Evolutionary conservation across 2,329 filamentous ascomycete species (phyloP).

Genomic region (Clonostachys solani): DNA sequence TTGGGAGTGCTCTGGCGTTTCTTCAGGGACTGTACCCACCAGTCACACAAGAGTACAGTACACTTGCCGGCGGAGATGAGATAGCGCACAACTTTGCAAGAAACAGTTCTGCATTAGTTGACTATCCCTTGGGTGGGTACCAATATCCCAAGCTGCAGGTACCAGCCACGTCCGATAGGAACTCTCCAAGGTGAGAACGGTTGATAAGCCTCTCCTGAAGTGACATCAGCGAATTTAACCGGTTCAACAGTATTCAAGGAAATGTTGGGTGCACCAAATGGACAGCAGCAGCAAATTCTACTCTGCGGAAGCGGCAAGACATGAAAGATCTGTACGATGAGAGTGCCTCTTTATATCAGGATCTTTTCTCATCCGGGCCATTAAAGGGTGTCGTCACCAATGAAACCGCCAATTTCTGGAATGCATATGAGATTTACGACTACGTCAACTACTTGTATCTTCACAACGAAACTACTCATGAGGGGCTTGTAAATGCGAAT

Average conservation of each 20-base stretch:
- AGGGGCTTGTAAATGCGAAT: conserved; percentile 26
- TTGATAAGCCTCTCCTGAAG: background rate
- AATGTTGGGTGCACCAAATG: conserved; percentile 31
- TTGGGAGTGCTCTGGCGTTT: conserved; percentile 70
- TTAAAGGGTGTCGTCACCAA: conserved; percentile 27
- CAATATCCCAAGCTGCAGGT: conserved; percentile 70
- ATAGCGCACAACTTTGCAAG: conserved; percentile 34
- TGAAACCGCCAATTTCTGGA: conserved; percentile 32
- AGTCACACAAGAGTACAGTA: conserved; percentile 30
- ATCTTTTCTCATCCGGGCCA: conserved; percentile 28
- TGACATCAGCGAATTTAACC: conserved; percentile 1
- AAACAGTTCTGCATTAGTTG: conserved; percentile 38
- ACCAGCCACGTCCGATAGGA: conserved; percentile 36
- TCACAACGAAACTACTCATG: conserved; percentile 40
- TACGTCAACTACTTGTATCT: conserved; percentile 48
- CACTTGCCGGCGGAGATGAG: conserved; percentile 17
- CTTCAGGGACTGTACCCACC: conserved; percentile 84
- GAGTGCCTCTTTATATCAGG: conserved; percentile 34
- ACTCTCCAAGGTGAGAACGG: conserved; percentile 37
- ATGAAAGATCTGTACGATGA: conserved; percentile 16
- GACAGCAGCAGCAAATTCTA: conserved; percentile 18
- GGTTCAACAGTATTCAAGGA: conserved; percentile 26
- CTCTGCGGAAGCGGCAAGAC: conserved; percentile 13
- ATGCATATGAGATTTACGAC: conserved; percentile 51
- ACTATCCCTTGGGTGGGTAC: conserved; percentile 71